Evolutionary conservation across 2,329 filamentous ascomycete genomes (phyloP), one percentile per base, ranked within the genome.

Genomic region (Byssochlamys sp.): DNA sequence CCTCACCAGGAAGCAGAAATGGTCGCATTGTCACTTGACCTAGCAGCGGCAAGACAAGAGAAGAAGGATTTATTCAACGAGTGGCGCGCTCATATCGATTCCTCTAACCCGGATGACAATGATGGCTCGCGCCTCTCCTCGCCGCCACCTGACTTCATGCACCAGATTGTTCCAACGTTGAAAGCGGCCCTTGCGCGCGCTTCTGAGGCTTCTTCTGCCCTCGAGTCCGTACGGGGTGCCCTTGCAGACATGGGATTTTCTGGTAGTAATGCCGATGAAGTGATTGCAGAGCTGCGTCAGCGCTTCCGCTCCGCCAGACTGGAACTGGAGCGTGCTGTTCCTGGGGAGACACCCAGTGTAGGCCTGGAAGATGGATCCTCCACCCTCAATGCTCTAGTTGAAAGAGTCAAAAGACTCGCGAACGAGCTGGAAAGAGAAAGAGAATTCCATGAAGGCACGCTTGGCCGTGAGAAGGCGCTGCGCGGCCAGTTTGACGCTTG

Each of bases 401-500:
- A 66, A 14, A 71, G 73, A 24, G 68, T 78, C 3, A 66, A 72
- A 39, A 57, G 64, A 10, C 59, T 78, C 1, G 67, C 71, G 1
- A 63, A 67, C 26, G 67, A 69, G 24, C 61, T 77, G 10, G 62
- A 68, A 35, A 63, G 67, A 5, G 71, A 76, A 51, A 68, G 63
- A 11, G 60, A 63, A 4, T 62, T 66, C 4, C 64, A 75, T 29
- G 57, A 68, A 28, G 70, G 69, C 39, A 70, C 71, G 14, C 61
- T 71, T 53, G 66, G 68, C 35, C 71, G 73, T 19, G 74, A 78
- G 61, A 68, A 65, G 33, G 72, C 69, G 14, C 63, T 80, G 28
- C 70, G 71, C n/a, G 69, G 69, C 14, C 73, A 79, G 55, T 79
- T 79, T 49, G 72, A 78, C 53, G 67, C 67, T 49, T 65, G 74